A percentile compares a stretch with the other conserved stretches of the same genome.
These are phyloP conservation scores for Fusarium pseudocircinatum DNA, from an alignment of 2,329 filamentous ascomycete species.

Conservation along the genomic window DNA sequence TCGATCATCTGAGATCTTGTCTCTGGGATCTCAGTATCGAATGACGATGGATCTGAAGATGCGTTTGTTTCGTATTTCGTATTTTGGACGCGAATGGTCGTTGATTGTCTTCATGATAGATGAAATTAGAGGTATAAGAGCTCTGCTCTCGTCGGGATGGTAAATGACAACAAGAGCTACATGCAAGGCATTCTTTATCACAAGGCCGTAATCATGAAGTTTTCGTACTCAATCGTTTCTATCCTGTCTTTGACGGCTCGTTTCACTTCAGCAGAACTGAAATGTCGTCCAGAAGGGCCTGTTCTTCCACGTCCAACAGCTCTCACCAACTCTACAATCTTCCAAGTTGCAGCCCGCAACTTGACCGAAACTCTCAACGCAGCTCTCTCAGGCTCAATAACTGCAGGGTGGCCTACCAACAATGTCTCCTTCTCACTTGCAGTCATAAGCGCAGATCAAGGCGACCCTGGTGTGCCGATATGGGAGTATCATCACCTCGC, in stretches of 20 bases:
- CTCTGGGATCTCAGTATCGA: not conserved
- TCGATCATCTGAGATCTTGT: slow-evolving; percentile 20
- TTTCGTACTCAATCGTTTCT: not conserved
- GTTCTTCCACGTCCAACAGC: slow-evolving; percentile 47
- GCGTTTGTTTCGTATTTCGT: not conserved
- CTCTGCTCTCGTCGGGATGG: not conserved
- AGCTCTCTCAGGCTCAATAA: slow-evolving; percentile 46
- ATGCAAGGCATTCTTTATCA: not conserved
- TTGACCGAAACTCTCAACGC: slow-evolving; percentile 44
- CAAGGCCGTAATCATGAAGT: not conserved
- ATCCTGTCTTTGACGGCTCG: not conserved
- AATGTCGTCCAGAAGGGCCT: slow-evolving; percentile 44
- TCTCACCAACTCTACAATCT: slow-evolving; percentile 34
- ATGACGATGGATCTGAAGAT: not conserved
- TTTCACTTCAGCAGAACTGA: slow-evolving; percentile 23
- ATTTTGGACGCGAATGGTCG: slow-evolving; percentile 3
- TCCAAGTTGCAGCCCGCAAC: slow-evolving; percentile 43
- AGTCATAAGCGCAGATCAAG: slow-evolving; percentile 47
- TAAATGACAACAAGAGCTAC: not conserved
- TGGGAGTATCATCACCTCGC: slow-evolving; percentile 56
- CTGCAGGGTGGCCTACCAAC: slow-evolving; percentile 47
- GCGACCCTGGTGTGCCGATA: slow-evolving; percentile 40
- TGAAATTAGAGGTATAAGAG: not conserved
- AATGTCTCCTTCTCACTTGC: slow-evolving; percentile 54
- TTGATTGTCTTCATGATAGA: not conserved